Base-by-base conservation (phyloP, 1,139 yeast genomes). In the Sugiyamaella paludigena region DNA sequence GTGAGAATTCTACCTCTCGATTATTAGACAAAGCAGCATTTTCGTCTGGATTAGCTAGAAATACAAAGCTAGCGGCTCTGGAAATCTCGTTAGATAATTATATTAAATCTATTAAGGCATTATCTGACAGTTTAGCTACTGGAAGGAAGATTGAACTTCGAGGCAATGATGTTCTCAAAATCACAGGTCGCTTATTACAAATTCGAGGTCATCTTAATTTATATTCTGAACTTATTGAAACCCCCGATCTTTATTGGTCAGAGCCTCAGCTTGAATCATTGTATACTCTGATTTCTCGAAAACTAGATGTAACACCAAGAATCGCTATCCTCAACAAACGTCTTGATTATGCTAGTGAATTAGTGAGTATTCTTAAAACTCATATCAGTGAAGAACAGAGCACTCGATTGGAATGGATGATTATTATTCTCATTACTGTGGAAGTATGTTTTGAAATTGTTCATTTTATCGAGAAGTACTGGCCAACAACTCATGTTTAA, bases 161-260 rank as follows among this genome's bases (percentile, higher is more conserved):
- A 4, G 87, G 84, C 50, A 72, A 78, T 4, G 88, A 85, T 37
- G 81, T 86, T 4, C 68, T 88, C 45, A 74, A 75, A 57, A 73
- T 83, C 3, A 87, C 95, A 0, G 96, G 96, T 0, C 74, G 82
- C 49, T 71, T 89, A 29, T 78, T 89, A 51, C 71, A 85, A 41
- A 72, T 89, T 16, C 72, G 97, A 51, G 96, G 95, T 1, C 84
- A 84, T 58, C 74, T 89, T 54, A 89, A 89, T 59, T 69, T 89
- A 40, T 87, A 89, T 65, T 84, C 92, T n/a, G 96, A 89, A 61
- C 75, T 89, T 48, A 87, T 87, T 38, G 97, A 89, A 60, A 87
- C 95, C 0, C 97, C 97, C 0, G 97, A 89, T 64, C 68, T 88
- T 41, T 89, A 88, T 67, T 89, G 97, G 97, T 80, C 88, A 47